These are phyloP conservation scores for Beauveria caledonica DNA, from an alignment of 2,329 filamentous ascomycete species.

Conservation along the genomic window DNA sequence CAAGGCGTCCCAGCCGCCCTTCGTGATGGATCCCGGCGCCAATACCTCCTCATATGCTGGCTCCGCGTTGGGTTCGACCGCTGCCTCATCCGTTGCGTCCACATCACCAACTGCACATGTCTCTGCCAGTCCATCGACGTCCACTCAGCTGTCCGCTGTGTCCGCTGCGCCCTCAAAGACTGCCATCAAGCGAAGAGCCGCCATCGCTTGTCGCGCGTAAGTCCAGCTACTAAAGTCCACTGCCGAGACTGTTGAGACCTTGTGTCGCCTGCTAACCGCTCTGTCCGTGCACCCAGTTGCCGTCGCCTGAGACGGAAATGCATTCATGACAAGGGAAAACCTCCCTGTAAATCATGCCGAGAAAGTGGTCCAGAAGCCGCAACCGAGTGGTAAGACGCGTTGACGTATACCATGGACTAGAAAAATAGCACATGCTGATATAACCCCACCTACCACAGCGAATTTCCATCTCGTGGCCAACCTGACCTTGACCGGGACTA, in stretches of 20 bases:
- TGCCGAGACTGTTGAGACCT: background rate
- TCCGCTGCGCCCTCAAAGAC: conserved; percentile 10
- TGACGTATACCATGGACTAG: background rate
- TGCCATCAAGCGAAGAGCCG: conserved; percentile 39
- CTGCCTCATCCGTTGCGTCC: conserved; percentile 3
- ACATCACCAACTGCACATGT: conserved; percentile 8
- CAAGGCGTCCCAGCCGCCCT: background rate
- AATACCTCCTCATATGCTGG: conserved; percentile 1
- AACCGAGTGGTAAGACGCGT: conserved; percentile 39
- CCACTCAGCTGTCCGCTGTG: background rate
- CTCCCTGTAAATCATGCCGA: conserved; percentile 44
- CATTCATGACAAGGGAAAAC: conserved; percentile 37
- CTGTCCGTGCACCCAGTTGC: conserved; percentile 30
- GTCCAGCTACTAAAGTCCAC: conserved; percentile 14
- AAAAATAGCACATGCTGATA: background rate
- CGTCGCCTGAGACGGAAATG: conserved; percentile 51
- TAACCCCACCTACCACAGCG: conserved; percentile 23
- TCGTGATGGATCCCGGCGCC: conserved; percentile 2
- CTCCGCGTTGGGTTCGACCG: background rate
- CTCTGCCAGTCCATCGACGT: background rate
- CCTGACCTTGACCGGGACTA: conserved; percentile 47
- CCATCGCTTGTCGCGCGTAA: conserved; percentile 46
- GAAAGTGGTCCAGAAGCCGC: conserved; percentile 38
- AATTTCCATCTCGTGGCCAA: conserved; percentile 45
- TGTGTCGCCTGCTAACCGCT: background rate